phyloP scores from a whole-genome alignment of 306 rosid species.

The Vicia sativa region DNA sequence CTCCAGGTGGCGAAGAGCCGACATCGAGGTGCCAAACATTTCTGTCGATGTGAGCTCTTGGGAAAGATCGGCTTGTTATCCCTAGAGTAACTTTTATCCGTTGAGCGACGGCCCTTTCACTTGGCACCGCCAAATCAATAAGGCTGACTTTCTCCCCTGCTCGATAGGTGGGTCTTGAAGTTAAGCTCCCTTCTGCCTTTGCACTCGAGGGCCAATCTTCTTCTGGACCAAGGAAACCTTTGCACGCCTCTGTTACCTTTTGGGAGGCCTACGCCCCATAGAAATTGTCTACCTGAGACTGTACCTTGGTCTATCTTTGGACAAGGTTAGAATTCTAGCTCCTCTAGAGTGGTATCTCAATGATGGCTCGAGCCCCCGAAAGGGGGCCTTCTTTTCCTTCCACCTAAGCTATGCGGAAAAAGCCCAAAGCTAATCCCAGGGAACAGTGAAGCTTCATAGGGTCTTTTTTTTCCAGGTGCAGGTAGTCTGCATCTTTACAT shows the following conservation, averaged over 20 bases:
- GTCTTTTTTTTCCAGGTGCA: too few species aligned
- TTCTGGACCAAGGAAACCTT: not conserved
- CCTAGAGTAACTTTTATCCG: too few species aligned
- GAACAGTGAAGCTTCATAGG: too few species aligned
- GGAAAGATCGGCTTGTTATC: too few species aligned
- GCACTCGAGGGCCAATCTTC: not conserved
- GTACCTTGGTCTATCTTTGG: not conserved
- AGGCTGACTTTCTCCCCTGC: not conserved
- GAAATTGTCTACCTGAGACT: not conserved
- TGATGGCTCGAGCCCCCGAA: not conserved
- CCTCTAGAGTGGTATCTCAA: not conserved
- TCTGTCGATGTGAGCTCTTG: too few species aligned
- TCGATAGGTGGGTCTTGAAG: not conserved
- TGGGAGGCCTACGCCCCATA: slow-evolving; percentile 4
- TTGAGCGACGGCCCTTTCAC: too few species aligned
- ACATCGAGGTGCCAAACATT: not conserved
- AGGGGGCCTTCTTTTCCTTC: too few species aligned
- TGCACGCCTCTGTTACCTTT: slow-evolving; percentile 3
- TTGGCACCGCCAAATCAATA: not conserved
- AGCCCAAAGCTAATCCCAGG: too few species aligned
- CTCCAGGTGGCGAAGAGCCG: not conserved
- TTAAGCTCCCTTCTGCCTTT: not conserved
- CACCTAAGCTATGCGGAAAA: too few species aligned
- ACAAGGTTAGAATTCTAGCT: not conserved
- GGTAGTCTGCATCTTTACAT: too few species aligned